Conservation (phyloP, 345 rosid species). For the Euphorbia peplus region DNA sequence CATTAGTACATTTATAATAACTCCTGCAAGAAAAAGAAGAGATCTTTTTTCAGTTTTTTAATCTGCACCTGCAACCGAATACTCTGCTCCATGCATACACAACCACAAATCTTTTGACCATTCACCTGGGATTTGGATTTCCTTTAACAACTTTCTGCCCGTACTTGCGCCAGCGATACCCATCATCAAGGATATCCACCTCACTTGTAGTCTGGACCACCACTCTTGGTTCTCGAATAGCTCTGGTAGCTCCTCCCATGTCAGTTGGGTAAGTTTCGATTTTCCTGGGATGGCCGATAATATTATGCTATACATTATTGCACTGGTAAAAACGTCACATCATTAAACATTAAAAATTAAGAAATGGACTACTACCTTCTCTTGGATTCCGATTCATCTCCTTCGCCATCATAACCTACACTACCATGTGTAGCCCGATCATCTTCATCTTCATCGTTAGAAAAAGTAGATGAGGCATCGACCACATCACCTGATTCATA, state of each 20-base stretch:
- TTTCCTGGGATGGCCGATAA: conserved; percentile 19
- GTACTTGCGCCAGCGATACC: conserved; percentile 96
- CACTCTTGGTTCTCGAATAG: conserved; percentile 91
- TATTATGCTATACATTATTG: not conserved
- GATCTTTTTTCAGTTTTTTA: not conserved
- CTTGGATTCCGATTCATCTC: conserved; percentile 35
- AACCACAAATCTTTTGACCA: not conserved
- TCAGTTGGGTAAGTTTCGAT: conserved; percentile 27
- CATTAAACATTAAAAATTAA: not conserved
- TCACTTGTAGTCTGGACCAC: conserved; percentile 99
- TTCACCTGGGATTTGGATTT: conserved; percentile 93
- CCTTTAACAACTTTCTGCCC: conserved; percentile 99
- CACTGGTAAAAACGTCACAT: not conserved
- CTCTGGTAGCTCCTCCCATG: conserved; percentile 62
- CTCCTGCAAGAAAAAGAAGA: conserved; percentile 53
- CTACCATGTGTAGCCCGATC: conserved; percentile 33
- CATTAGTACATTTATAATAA: conserved; percentile 92
- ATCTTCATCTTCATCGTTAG: conserved; percentile 35
- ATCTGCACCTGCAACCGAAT: not conserved
- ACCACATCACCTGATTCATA: conserved; percentile 64
- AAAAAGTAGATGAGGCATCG: conserved; percentile 46
- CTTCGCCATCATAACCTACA: conserved; percentile 30
- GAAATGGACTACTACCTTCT: conserved; percentile 23
- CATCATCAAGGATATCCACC: conserved; percentile 94
- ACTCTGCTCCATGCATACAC: not conserved